Base-by-base conservation (phyloP, 2,329 filamentous ascomycete species). In the Aurifilum marmelostoma region DNA sequence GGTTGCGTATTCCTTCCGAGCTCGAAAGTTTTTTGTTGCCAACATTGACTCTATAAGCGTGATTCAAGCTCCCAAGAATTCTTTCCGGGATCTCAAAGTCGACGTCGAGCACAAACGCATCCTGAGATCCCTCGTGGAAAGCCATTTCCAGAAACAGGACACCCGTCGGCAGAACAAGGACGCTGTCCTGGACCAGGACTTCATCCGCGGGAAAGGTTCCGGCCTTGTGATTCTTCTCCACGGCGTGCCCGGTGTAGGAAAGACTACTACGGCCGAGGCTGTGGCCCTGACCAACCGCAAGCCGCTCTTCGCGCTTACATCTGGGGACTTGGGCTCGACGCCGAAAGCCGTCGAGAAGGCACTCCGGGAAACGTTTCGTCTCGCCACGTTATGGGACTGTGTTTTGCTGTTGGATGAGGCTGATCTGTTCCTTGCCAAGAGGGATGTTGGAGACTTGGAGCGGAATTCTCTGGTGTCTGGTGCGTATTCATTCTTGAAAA, bases 221-320 rank as follows among this genome's bases (percentile, higher is more conserved):
- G 66, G 66, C 3, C 50, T 68, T n/a, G 29, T 68, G 24, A 60
- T 68, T 14, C 61, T 68, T 21, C 61, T 68, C 7, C 66, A 68
- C 16, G 66, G 52, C 0, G 61, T 68, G 27, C 66, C 61, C 12
- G 66, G 61, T 32, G 60, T 67, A 2, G 66, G 66, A 21, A 67
- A 67, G 41, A 67, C 66, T 6, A 67, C 41, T 18, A 47, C 41
- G 16, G 41, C 41, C 41, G 67, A 69, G 39, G 63, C 63, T 12
- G 63, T 66, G 59, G 63, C 67, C 24, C n/a, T 66, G 14, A 61
- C 52, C 16, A 69, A 50, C 32, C 47, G 50, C 24, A 69, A 69
- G 21, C 58, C 63, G 6, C 59, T 69, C 2, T 69, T 66, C 43
- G 65, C 67, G 41, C 41, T 47, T 47, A 47, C 41, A 21, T 47